Evolutionary conservation across 805 yeast species (phyloP), one percentile per base, ranked within the genome.

Genomic region (Candida boidinii): DNA sequence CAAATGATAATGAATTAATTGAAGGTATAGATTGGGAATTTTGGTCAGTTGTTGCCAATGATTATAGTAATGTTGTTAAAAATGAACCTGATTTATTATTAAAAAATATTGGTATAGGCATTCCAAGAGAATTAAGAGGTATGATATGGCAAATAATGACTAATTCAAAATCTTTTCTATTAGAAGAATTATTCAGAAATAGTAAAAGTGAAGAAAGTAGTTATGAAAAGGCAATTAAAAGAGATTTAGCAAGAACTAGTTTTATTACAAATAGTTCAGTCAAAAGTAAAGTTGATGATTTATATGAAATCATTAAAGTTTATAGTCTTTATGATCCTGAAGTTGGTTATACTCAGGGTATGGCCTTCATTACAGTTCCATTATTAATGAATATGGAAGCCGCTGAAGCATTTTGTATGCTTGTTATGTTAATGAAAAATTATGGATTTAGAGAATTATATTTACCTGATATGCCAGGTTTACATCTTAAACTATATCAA

Each of bases 291-390:
- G 60, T 68, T 10, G 78, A 72, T 22, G 76, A 84, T 31, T 60
- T 92, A 23, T 82, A 66, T 49, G 75, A 77, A 36, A 78, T 92
- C 19, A 70, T 92, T 40, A 83, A 82, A 49, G 88, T 87, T 0
- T 92, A 90, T 59, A 76, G 92, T 16, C 59, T 85, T 30, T 80
- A 73, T 53, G 97, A 92, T 54, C 76, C 82, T 1, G 96, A 88
- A 32, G 96, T 92, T 31, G 98, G 98, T 0, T 92, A 92, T 50
- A 92, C 96, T 2, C 98, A 92, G 57, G 97, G 98, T 7, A 87
- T 92, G 96, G 94, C 94, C 2, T 92, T 92, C 49, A 74, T 92
- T 28, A 73, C 84, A 0, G 86, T 86, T 5, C 96, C 98, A 2
- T 57, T 92, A 30, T 62, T 87, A 28, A 66, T 88, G 62, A 84